Base-by-base conservation (phyloP, 2,329 filamentous ascomycete genomes). In the Botryotinia convoluta region DNA sequence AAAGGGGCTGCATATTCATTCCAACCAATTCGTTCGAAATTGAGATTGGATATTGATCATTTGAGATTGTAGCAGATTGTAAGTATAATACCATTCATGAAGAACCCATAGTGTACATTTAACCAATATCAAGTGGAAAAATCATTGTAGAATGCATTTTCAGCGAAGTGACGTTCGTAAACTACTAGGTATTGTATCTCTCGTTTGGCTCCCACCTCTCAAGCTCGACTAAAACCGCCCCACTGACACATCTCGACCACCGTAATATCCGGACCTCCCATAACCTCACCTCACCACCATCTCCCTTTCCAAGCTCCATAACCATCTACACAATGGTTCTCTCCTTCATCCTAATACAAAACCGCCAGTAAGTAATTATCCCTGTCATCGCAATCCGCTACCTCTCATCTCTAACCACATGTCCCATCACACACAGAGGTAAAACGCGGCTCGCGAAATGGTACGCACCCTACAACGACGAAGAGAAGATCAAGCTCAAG, bases 401-500 rank as follows among this genome's bases (percentile, higher is more conserved):
- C 26, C 57, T 22, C 37, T 18, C 42, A 63, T 22, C 35, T 7
- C 64, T 65, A 73, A 69, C 62, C 22, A 45, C 14, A 0, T 18
- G 37, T 26, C 12, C 22, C 29, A 7, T 22, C 29, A 18, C n/a
- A 29, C 26, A 45, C 78, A 98, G 95, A 88, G 96, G 96, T 85
- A 99, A 99, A 87, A 99, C 96, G 79, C 93, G 96, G 79, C 89
- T 99, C 77, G 96, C 96, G 77, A 99, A 99, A 86, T 99, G 95
- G 95, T 99, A 99, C 87, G 93, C 93, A 78, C 95, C 96, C 75
- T 99, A 98, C 86, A 97, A 91, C 84, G 96, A 99, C 87, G 95
- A 98, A 83, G 94, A 99, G 83, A 99, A 99, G 87, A 93, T 99
- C 83, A 98, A 97, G 85, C 88, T 99, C 80, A 99, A 99, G 84